Base-by-base conservation (phyloP, 129 eudicot genomes). In the Smallanthus sonchifolius region DNA sequence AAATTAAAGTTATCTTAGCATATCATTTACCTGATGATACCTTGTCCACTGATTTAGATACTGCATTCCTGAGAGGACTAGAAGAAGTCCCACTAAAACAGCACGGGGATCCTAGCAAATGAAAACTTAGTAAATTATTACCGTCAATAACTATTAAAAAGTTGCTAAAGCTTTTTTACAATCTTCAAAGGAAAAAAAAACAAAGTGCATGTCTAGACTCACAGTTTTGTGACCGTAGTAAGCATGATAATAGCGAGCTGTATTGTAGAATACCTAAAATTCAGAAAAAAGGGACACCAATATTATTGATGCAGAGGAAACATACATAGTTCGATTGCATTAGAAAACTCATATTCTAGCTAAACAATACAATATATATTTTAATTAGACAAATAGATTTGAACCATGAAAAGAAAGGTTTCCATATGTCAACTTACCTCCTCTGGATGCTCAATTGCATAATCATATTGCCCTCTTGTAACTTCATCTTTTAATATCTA, bases 371-470 rank as follows among this genome's bases (percentile, higher is more conserved):
- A 51, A 3, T 2, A 28, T 16, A 51, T n/a, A n/a, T n/a, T 51
- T n/a, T 48, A 48, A 54, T 54, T 0, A 54, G 32, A 54, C 32
- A 24, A 19, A 24, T 56, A 56, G 11, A 10, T 28, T 59, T 59
- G 17, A 59, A 14, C 38, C 65, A 40, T 54, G 44, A 74, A 7
- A 55, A 77, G 65, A 15, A 19, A 9, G 51, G 2, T 15, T 52
- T 52, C 17, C 4, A 55, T 10, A 59, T 35, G 70, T 28, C 10
- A 69, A 47, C 82, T 54, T 54, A 92, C 98, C 91, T 92, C 98
- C 82, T 92, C 98, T 32, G 98, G 98, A 85, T 92, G 98, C 77
- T 85, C 98, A 81, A 89, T 87, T 81, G 98, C 98, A 84, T 92
- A 92, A 83, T 92, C 98, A 84, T 92, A 92, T 71, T 92, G 96